Base-by-base conservation (phyloP, 352 stramenopile genomes). In the Phytophthora parvispora region DNA sequence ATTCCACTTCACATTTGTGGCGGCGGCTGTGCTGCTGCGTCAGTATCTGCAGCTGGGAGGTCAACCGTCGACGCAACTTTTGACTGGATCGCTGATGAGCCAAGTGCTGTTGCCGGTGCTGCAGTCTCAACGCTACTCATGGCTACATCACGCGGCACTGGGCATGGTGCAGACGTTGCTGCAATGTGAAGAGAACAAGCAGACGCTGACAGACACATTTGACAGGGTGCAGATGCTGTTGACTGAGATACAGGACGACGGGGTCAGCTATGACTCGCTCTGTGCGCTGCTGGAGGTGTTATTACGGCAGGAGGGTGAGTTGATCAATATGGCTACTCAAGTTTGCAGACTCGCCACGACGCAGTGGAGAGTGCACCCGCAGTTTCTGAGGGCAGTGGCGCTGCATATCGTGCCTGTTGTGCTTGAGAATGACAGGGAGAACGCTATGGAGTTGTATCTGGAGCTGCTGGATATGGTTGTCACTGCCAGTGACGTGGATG, bases 1-100 rank as follows among this genome's bases (percentile, higher is more conserved):
- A 31, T 81, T 84, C 28, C 84, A 89, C 54, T 92, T 91, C 31
- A 67, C 61, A 12, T 38, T 89, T 8, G 80, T 90, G 20, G 70
- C 57, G 9, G 43, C 65, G 38, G 49, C 49, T 6, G 64, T 64
- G 29, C 49, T 89, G n/a, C 22, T 86, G 16, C 51, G 59, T 10
- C 62, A 73, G 42, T 58, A 64, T 29, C 36, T 87, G 2, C 63
- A 80, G 40, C 52, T 36, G 12, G 27, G 25, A 16, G 38, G 60
- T 40, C n/a, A 54, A 20, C 32, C 40, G 6, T 43, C 27, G 4
- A 62, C 8, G 16, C 50, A 22, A 7, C 22, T 80, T 3, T 57
- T 76, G 12, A 27, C 2, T 18, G 48, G 65, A 27, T 38, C 24
- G 1, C 43, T 73, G 25, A 72, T 67, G 1, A n/a, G 9, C 7